phyloP scores from a whole-genome alignment of 2,329 filamentous ascomycete genomes.

The Epichloe sp. region DNA sequence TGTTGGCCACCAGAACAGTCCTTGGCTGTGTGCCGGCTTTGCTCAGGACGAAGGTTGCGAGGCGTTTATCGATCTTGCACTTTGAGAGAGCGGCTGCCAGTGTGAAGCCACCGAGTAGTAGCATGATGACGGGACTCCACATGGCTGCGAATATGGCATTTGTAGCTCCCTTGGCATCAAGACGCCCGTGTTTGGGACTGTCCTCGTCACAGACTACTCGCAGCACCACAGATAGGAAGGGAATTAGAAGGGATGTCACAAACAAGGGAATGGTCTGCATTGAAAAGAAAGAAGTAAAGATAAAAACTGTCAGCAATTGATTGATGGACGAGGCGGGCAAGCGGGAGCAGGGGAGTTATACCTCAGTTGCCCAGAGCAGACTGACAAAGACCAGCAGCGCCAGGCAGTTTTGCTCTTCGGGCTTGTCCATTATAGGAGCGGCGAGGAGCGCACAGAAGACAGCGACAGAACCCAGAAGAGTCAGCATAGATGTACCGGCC shows the following conservation, averaged over 20 bases:
- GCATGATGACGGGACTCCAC: slow-evolving; percentile 99
- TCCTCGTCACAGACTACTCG: slow-evolving; percentile 70
- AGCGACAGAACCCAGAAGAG: slow-evolving; percentile 54
- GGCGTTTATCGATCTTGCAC: slow-evolving; percentile 93
- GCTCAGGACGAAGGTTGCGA: slow-evolving; percentile 90
- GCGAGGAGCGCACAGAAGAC: slow-evolving; percentile 64
- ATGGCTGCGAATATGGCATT: slow-evolving; percentile 82
- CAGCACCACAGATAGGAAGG: slow-evolving; percentile 81
- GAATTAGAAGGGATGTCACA: slow-evolving; percentile 86
- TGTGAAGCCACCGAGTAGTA: slow-evolving; percentile 89
- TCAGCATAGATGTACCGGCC: slow-evolving; percentile 68
- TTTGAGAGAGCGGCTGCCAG: slow-evolving; percentile 91
- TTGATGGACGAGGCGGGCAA: background rate
- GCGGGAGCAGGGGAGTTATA: slow-evolving; percentile 23
- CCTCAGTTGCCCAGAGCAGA: slow-evolving; percentile 91
- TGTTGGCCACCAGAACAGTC: slow-evolving; percentile 88
- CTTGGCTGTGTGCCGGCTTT: slow-evolving; percentile 86
- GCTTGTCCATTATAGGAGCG: slow-evolving; percentile 69
- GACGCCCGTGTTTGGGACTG: slow-evolving; percentile 40
- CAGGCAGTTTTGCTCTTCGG: slow-evolving; percentile 91
- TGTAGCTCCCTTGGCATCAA: slow-evolving; percentile 71
- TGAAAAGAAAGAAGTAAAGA: background rate
- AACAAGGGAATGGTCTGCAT: slow-evolving; percentile 81
- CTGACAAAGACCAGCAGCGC: slow-evolving; percentile 90
- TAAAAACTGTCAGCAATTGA: slow-evolving; percentile 5